Conservation (phyloP, 1,284 basidiomycete genomes). For the Golubevia sp. region DNA sequence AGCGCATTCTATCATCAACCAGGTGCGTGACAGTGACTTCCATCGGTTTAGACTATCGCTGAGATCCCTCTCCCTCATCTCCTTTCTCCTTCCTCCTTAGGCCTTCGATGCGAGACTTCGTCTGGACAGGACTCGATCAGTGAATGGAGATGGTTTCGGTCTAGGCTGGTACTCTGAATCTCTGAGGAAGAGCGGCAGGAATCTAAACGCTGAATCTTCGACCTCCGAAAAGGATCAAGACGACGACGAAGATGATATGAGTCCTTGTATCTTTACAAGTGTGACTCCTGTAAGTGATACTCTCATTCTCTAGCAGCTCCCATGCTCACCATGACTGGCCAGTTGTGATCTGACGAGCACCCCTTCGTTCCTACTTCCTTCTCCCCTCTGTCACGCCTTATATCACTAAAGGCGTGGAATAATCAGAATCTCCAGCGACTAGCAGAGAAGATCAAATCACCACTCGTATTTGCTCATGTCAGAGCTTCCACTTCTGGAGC, state of each 20-base stretch:
- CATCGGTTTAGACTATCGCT: background rate
- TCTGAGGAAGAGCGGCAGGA: background rate
- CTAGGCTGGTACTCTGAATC: background rate
- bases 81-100: conserved; percentile 1
- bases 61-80: background rate
- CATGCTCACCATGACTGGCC: no score
- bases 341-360: no score
- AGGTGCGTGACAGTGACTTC: conserved; percentile 7
- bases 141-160: conserved; percentile 20
- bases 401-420: conserved; percentile 35
- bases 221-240: conserved; percentile 61
- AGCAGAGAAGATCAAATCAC: conserved; percentile 54
- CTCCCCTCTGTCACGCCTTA: background rate
- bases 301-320: no score
- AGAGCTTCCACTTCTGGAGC: conserved; percentile 47
- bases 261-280: conserved; percentile 95
- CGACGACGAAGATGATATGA: conserved; percentile 78
- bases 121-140: conserved; percentile 63
- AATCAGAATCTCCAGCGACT: conserved; percentile 51
- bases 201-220: background rate
- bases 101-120: conserved; percentile 52
- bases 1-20: conserved; percentile 78
- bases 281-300: conserved; percentile 81
- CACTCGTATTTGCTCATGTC: conserved; percentile 52
- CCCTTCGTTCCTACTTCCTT: background rate